Evolutionary conservation across 495 filamentous ascomycete species (phyloP).

Genomic region (Opeltia flavorubescens): DNA sequence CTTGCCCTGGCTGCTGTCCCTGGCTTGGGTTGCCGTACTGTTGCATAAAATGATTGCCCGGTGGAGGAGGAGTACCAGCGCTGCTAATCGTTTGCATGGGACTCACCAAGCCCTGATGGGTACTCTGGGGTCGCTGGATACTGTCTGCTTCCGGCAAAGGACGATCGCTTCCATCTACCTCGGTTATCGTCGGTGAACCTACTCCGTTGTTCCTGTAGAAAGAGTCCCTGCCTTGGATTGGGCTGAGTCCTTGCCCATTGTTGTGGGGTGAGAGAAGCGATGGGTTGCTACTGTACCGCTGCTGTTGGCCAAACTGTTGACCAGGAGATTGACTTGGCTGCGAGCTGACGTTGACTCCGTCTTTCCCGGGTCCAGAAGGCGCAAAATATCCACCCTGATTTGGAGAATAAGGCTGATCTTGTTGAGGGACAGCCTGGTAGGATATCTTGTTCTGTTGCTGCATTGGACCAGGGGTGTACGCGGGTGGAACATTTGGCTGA

Average conservation of each 20-base stretch:
- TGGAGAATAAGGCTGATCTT: conserved; percentile 4
- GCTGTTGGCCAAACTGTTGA: background rate
- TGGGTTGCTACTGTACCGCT: background rate
- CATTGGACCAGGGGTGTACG: conserved; percentile 3
- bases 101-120: background rate
- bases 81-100: background rate
- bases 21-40: conserved; percentile 2
- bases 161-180: conserved; percentile 5
- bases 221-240: background rate
- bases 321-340: background rate
- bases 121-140: background rate
- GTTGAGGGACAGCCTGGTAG: conserved; percentile 10
- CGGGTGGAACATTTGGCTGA: background rate
- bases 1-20: background rate
- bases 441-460: conserved; percentile 3
- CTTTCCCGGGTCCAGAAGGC: background rate
- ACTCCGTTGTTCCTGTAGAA: conserved; percentile 2
- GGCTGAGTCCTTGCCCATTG: background rate
- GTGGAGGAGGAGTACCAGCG: no score
- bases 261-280: background rate
- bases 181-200: conserved; percentile 2
- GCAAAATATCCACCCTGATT: background rate
- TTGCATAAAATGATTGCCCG: background rate
- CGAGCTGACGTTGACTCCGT: background rate
- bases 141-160: background rate